These are phyloP conservation scores for Fragaria vesca DNA, from an alignment of 306 rosid species.

Conservation along the genomic window DNA sequence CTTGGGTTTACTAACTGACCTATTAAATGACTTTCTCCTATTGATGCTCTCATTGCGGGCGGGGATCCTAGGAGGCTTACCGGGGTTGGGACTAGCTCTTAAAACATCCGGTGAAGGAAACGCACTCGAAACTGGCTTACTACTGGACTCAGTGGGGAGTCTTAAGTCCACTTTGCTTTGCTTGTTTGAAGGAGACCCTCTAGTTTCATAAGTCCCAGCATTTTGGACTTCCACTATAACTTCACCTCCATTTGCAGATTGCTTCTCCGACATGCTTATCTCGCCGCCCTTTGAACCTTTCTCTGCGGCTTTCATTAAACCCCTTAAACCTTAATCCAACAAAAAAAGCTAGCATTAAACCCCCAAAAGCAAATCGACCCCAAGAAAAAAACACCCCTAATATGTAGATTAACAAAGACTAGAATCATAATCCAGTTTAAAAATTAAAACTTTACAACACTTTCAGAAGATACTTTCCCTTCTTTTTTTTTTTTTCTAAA, in stretches of 20 bases:
- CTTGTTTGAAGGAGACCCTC: slow-evolving; percentile 31
- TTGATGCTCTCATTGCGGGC: slow-evolving; percentile 31
- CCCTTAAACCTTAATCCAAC: slow-evolving; percentile 17
- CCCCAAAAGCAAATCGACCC: neutral
- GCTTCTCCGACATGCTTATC: slow-evolving; percentile 58
- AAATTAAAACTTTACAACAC: slow-evolving; percentile 13
- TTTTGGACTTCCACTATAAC: slow-evolving; percentile 48
- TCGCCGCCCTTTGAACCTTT: slow-evolving; percentile 35
- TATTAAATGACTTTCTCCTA: slow-evolving; percentile 42
- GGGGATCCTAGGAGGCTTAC: slow-evolving; percentile 59
- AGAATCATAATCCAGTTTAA: neutral
- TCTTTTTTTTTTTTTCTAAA: neutral
- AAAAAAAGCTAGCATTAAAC: neutral
- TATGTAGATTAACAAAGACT: neutral
- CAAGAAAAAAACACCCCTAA: neutral
- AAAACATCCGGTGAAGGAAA: slow-evolving; percentile 51
- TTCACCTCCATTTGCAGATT: slow-evolving; percentile 37
- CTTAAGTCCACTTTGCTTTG: slow-evolving; percentile 28
- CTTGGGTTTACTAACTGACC: slow-evolving; percentile 76
- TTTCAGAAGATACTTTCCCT: neutral
- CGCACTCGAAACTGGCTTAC: slow-evolving; percentile 42
- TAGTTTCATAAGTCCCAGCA: slow-evolving; percentile 33
- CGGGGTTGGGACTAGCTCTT: slow-evolving; percentile 44
- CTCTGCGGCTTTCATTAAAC: slow-evolving; percentile 36
- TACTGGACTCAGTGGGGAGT: slow-evolving; percentile 16